These are phyloP conservation scores for Pythium folliculosum DNA, from an alignment of 352 stramenopile species.

Conservation along the genomic window DNA sequence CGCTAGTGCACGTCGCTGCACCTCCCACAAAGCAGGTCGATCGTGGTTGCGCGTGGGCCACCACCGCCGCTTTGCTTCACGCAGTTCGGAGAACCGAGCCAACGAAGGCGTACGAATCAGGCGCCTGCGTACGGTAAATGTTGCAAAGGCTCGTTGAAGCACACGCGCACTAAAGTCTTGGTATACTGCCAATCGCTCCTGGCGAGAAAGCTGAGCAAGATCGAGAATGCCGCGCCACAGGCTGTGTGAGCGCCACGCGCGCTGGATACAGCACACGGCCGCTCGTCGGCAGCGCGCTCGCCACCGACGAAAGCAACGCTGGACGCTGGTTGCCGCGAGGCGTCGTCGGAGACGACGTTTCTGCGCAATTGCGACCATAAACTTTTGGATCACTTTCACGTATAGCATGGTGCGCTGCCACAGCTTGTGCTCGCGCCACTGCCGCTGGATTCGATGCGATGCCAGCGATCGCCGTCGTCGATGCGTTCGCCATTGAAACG, in stretches of 20 bases:
- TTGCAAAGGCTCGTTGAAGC: constrained; percentile 47
- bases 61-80: not conserved
- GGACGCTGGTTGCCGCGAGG: constrained; percentile 21
- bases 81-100: constrained; percentile 13
- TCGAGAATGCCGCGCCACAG: not conserved
- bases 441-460: constrained; percentile 39
- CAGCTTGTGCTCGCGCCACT: constrained; percentile 1
- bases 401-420: not conserved
- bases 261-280: constrained; percentile 39
- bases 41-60: not conserved
- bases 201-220: constrained; percentile 26
- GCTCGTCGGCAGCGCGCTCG: constrained; percentile 4
- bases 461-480: constrained; percentile 26
- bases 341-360: not conserved
- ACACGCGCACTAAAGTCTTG: constrained; percentile 42
- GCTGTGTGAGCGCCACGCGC: constrained; percentile 41
- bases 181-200: constrained; percentile 32
- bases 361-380: not conserved
- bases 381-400: not conserved
- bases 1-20: not conserved
- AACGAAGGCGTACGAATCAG: constrained; percentile 36
- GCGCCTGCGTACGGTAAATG: constrained; percentile 30
- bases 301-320: constrained; percentile 35
- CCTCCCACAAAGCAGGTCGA: constrained; percentile 1
- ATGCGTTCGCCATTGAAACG: constrained; percentile 20